Conservation (phyloP, 1,284 basidiomycete genomes). For the Leccinum subrobustum region DNA sequence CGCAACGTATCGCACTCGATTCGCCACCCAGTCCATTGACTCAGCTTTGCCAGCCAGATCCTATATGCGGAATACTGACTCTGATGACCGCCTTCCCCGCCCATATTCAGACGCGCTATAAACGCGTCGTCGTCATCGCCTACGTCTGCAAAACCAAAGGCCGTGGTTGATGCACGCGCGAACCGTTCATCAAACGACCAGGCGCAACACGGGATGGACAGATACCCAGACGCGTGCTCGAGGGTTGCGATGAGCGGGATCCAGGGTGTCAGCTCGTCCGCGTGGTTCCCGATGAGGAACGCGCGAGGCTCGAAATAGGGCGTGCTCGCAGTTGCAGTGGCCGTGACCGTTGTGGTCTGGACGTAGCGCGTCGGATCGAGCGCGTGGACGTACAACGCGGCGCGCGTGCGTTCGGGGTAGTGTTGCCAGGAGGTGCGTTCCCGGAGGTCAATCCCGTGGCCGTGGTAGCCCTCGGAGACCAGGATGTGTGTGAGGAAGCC, state of each 20-base stretch:
- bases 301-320: constrained; percentile 34
- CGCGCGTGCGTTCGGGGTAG: constrained; percentile 64
- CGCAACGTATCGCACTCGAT: constrained; percentile 85
- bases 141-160: background rate
- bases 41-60: constrained; percentile 76
- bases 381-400: constrained; percentile 58
- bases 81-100: constrained; percentile 51
- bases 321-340: background rate
- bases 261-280: constrained; percentile 95
- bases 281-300: constrained; percentile 94
- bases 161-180: constrained; percentile 39
- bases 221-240: constrained; percentile 63
- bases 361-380: constrained; percentile 55
- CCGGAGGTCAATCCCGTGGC: constrained; percentile 84
- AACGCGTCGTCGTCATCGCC: constrained; percentile 34
- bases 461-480: constrained; percentile 77
- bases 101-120: constrained; percentile 53
- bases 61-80: constrained; percentile 80
- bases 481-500: constrained; percentile 86
- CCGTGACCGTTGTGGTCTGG: background rate
- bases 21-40: constrained; percentile 77
- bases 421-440: constrained; percentile 78
- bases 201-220: constrained; percentile 92
- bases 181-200: constrained; percentile 73
- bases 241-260: constrained; percentile 72